Evolutionary conservation across 139 green algal genomes (phyloP), one percentile per base, ranked within the genome.

Genomic region (Closterium sp.): DNA sequence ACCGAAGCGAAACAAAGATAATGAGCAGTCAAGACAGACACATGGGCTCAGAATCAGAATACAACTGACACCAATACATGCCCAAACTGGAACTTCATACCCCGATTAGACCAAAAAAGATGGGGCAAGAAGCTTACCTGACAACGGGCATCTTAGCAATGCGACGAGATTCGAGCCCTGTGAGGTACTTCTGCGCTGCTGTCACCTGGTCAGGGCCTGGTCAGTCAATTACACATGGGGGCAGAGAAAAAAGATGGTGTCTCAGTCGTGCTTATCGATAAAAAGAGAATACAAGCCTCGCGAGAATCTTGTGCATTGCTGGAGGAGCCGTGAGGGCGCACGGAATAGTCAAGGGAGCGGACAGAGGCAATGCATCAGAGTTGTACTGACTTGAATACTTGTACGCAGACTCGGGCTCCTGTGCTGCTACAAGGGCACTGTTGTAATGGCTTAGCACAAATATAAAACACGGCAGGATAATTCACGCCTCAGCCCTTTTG

Each of bases 141-240:
- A 92, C 21, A 22, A 89, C 89, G 10, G 11, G 13, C 21, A 93
- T 31, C 31, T 94, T 94, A 17, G 91, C 31, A 28, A 94, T 94
- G 27, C 91, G 31, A 6, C 91, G 91, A 27, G 91, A 34, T 19
- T 94, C 91, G 22, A 94, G 89, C 29, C 91, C 91, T 30, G 91
- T 93, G 70, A 94, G 89, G 30, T 93, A 94, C 50, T 91, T 94
- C 89, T 94, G 91, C 7, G 91, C 91, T 90, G 31, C 91, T 94
- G 94, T 91, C 29, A 94, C 91, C 31, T 91, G 21, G 28, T 94
- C 89, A 32, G 91, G 28, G 4, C 91, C 89, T 89, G 87, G 19
- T 89, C 21, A 88, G 31, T 31, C 88, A 79, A 91, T 0, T 79
- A 9, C 38, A 9, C 22, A 85, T 11, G 9, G 88, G 6, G 19